Conservation (phyloP, 1,139 yeast genomes). For the Meyerozyma sp. region DNA sequence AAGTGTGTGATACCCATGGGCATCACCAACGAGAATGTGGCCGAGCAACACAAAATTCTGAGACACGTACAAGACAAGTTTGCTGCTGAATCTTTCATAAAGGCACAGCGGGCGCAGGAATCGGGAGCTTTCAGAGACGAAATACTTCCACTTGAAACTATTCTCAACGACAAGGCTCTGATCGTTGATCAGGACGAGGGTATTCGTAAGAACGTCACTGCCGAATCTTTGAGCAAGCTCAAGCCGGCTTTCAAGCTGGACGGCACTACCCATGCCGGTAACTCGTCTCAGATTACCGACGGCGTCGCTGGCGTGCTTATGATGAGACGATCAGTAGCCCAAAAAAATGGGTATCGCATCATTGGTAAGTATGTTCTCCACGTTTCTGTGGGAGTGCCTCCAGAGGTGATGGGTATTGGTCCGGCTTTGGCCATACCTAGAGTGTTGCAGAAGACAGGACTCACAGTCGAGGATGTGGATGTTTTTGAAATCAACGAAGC, state of each 20-base stretch:
- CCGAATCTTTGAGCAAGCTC: conserved; percentile 65
- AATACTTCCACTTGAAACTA: conserved; percentile 69
- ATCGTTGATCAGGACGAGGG: conserved; percentile 80
- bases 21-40: conserved; percentile 76
- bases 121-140: conserved; percentile 78
- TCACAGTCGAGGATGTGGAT: conserved; percentile 60
- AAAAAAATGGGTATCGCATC: conserved; percentile 58
- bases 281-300: conserved; percentile 91
- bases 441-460: conserved; percentile 60
- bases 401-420: conserved; percentile 96
- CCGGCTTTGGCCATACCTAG: conserved; percentile 92
- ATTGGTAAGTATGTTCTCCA: conserved; percentile 75
- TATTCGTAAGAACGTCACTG: conserved; percentile 82
- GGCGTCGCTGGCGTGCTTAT: conserved; percentile 91
- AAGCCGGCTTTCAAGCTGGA: conserved; percentile 83
- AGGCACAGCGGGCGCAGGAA: conserved; percentile 71
- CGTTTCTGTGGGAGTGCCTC: conserved; percentile 85
- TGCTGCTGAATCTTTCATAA: conserved; percentile 79
- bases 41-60: conserved; percentile 53
- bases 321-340: conserved; percentile 86
- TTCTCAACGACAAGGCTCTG: conserved; percentile 39
- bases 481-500: conserved; percentile 92
- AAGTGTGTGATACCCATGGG: conserved; percentile 89
- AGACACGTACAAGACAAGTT: conserved; percentile 79
- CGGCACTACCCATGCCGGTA: conserved; percentile 92